phyloP scores from a whole-genome alignment of 1,284 basidiomycete species.

The Dichomitus squalens region DNA sequence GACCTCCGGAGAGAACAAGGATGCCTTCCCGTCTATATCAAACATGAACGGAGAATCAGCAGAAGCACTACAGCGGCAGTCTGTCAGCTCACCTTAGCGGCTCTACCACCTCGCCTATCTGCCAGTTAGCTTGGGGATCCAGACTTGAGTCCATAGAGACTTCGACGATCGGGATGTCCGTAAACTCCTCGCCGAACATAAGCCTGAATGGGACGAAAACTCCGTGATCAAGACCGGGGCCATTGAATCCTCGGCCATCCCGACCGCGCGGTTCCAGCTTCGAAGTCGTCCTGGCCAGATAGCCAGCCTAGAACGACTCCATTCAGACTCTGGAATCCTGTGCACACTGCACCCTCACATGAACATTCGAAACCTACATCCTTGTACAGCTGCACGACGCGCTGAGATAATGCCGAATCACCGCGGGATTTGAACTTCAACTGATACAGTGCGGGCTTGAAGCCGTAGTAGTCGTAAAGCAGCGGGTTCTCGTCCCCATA shows the following conservation, averaged over 20 bases:
- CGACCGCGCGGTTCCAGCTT: conserved; percentile 58
- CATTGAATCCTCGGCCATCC: conserved; percentile 69
- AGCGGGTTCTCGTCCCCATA: conserved; percentile 75
- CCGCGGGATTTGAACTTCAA: conserved; percentile 70
- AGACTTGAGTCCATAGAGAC: conserved; percentile 69
- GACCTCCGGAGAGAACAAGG: conserved; percentile 70
- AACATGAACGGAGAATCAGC: conserved; percentile 3
- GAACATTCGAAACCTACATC: conserved; percentile 39
- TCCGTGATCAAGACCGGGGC: conserved; percentile 68
- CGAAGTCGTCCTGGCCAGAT: conserved; percentile 51
- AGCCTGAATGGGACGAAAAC: conserved; percentile 77
- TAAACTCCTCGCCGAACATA: conserved; percentile 72
- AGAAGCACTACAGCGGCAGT: conserved; percentile 4
- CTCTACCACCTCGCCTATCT: conserved; percentile 61
- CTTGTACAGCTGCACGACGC: conserved; percentile 62
- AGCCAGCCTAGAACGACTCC: conserved; percentile 48
- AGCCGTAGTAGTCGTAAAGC: conserved; percentile 75
- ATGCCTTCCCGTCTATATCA: conserved; percentile 57
- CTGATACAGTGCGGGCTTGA: conserved; percentile 57
- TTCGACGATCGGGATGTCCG: conserved; percentile 64
- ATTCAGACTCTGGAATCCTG: neutral
- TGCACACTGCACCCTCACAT: neutral
- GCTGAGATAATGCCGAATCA: conserved; percentile 54
- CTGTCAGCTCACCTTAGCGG: conserved; percentile 48
- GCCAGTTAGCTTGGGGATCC: conserved; percentile 65